Evolutionary conservation across 192 early-diverging fungal genomes (phyloP).

Genomic region (Coemansia javaensis): DNA sequence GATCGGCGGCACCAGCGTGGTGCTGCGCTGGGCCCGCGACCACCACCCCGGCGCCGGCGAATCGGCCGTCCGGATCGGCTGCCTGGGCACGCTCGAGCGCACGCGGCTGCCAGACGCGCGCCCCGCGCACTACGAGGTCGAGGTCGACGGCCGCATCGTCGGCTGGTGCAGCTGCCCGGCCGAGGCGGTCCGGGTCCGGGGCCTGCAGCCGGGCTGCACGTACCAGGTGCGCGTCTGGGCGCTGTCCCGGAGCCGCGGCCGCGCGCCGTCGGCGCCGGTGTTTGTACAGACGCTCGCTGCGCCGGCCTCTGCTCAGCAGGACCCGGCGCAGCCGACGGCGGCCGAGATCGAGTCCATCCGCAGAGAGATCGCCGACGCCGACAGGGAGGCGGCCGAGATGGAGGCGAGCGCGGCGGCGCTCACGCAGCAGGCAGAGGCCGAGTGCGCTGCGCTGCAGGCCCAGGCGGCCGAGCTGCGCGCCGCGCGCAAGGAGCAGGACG

Average conservation of each 20-base stretch:
- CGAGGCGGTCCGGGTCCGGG: slow-evolving; percentile 8
- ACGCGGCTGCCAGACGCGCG: slow-evolving; percentile 16
- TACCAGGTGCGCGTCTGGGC: slow-evolving; percentile 44
- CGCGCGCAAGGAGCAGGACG: slow-evolving; percentile 30
- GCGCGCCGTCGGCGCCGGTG: slow-evolving; percentile 26
- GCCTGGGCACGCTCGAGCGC: slow-evolving; percentile 12
- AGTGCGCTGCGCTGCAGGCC: slow-evolving; percentile 22
- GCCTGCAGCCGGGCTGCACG: slow-evolving; percentile 17
- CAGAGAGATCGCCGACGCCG: slow-evolving; percentile 9
- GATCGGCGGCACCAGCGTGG: slow-evolving; percentile 20
- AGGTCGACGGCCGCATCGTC: slow-evolving; percentile 38
- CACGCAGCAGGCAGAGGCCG: slow-evolving; percentile 11
- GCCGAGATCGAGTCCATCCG: slow-evolving; percentile 9
- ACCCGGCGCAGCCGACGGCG: background rate
- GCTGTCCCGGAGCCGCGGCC: slow-evolving; percentile 31
- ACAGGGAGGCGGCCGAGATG: slow-evolving; percentile 5
- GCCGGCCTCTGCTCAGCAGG: slow-evolving; percentile 1
- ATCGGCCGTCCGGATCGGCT: slow-evolving; percentile 2
- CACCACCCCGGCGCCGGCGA: background rate
- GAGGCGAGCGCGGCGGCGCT: slow-evolving; percentile 14
- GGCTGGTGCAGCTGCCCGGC: slow-evolving; percentile 6
- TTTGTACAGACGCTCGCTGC: slow-evolving; percentile 30
- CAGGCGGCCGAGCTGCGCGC: slow-evolving; percentile 22
- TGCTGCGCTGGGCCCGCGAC: slow-evolving; percentile 15
- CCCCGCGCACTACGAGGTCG: slow-evolving; percentile 23